These are phyloP conservation scores for Alectoria sarmentosa DNA, from an alignment of 495 filamentous ascomycete species.

Conservation along the genomic window DNA sequence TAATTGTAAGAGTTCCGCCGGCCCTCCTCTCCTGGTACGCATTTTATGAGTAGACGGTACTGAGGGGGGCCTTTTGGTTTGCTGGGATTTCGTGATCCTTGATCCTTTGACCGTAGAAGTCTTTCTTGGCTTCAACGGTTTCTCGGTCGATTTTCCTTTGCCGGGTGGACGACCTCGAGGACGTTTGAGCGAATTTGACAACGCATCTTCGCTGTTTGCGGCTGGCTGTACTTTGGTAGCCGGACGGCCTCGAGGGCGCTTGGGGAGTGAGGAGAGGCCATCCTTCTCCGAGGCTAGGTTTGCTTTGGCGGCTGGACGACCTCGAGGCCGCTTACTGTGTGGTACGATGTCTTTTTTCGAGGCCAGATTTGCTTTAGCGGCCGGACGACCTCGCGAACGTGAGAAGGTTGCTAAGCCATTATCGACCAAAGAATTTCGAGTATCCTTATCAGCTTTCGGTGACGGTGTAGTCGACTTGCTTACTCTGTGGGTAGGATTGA, in stretches of 20 bases:
- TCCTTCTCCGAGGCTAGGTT: not conserved
- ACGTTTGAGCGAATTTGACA: not conserved
- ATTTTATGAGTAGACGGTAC: not conserved
- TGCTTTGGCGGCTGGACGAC: not conserved
- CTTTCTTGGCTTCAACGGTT: not conserved
- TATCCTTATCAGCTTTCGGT: not conserved
- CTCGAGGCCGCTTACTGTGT: not conserved
- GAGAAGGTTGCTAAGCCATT: not conserved
- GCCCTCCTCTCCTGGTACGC: not conserved
- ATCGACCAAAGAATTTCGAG: not conserved
- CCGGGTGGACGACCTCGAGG: not conserved
- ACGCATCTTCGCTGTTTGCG: not conserved
- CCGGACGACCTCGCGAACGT: not conserved
- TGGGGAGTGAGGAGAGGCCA: not conserved
- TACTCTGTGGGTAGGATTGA: constrained; percentile 5
- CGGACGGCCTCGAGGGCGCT: not conserved
- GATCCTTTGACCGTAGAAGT: not conserved
- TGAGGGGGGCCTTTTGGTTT: not conserved
- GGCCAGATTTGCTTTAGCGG: not conserved
- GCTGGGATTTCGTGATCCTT: not conserved
- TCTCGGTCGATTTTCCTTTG: not conserved
- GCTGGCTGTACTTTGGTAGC: not conserved
- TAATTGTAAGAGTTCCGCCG: not conserved
- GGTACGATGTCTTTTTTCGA: not conserved
- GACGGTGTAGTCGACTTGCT: not conserved